Evolutionary conservation across 2,329 filamentous ascomycete genomes (phyloP), one percentile per base, ranked within the genome.

Genomic region (Colletotrichum sp.): DNA sequence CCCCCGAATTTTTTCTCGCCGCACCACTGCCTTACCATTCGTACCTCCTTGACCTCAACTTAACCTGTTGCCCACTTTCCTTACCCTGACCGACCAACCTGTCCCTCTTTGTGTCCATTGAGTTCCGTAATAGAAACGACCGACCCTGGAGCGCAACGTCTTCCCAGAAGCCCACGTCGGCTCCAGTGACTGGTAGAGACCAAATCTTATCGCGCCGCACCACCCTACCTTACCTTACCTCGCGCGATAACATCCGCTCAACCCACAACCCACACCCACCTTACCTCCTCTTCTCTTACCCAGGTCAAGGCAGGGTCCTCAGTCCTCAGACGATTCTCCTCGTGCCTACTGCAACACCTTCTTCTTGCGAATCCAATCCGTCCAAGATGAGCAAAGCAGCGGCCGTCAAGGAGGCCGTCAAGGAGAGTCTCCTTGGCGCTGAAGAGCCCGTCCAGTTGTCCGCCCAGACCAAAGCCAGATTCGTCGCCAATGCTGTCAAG

Each of bases 361-460:
- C 57, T 54, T 65, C 58, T 31, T 63, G 27, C 38, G 8, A 73
- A 21, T 27, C 69, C 24, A 57, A 47, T 47, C 36, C 16, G 62
- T 69, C 70, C 77, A 82, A 77, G 64, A 87, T 86, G 86, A 80
- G 84, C 70, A 86, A 83, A 77, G 82, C 86, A 71, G 82, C 85
- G 71, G 83, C 84, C 74, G 89, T 93, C 77, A 93, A 90, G 83
- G 92, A 93, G 83, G 88, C 90, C 75, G 91, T 97, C 82, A 97
- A 95, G 87, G 95, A 96, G 86, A 91, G 90, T 78, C 89, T 98
- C 79, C 85, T 97, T 74, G 95, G 95, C 78, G 82, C 83, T 6
- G 85, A 89, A 71, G 86, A 89, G 78, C 84, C 87, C 11, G 84
- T 88, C 34, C 88, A 93, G 82, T 85, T 96, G 77, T 95, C 95